These are phyloP conservation scores for Angophora floribunda DNA, from an alignment of 345 rosid species.

Conservation along the genomic window DNA sequence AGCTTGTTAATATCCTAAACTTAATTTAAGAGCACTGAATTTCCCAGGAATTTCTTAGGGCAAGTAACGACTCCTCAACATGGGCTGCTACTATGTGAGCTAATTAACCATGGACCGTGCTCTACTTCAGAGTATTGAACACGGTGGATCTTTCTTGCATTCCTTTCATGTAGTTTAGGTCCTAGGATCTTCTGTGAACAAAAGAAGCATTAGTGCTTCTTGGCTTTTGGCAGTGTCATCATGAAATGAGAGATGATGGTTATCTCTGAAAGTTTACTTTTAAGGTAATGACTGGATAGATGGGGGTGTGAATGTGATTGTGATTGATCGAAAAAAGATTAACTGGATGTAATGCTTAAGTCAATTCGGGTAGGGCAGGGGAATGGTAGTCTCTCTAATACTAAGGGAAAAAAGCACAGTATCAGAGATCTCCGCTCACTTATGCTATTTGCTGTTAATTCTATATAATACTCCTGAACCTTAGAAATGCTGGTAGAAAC, in stretches of 20 bases:
- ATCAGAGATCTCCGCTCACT: not conserved
- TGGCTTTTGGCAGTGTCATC: not conserved
- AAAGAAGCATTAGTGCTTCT: not conserved
- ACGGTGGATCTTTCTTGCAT: not conserved
- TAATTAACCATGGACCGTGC: not conserved
- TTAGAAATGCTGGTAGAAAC: not conserved
- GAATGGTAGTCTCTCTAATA: not conserved
- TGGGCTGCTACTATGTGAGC: not conserved
- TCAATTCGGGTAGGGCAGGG: not conserved
- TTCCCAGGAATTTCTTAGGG: not conserved
- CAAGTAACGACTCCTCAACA: not conserved
- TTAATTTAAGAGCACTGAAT: not conserved
- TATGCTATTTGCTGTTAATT: not conserved
- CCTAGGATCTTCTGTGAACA: not conserved
- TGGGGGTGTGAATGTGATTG: not conserved
- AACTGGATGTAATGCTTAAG: not conserved
- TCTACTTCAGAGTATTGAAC: not conserved
- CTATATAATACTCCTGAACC: not conserved
- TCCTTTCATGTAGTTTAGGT: not conserved
- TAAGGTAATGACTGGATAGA: not conserved
- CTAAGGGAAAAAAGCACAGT: not conserved
- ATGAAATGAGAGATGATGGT: not conserved
- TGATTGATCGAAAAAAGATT: not conserved
- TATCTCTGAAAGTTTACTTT: not conserved
- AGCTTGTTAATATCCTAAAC: not conserved